Evolutionary conservation across 169 alveolate genomes (phyloP), one percentile per base, ranked within the genome.

Genomic region (Plasmodium gaboni): DNA sequence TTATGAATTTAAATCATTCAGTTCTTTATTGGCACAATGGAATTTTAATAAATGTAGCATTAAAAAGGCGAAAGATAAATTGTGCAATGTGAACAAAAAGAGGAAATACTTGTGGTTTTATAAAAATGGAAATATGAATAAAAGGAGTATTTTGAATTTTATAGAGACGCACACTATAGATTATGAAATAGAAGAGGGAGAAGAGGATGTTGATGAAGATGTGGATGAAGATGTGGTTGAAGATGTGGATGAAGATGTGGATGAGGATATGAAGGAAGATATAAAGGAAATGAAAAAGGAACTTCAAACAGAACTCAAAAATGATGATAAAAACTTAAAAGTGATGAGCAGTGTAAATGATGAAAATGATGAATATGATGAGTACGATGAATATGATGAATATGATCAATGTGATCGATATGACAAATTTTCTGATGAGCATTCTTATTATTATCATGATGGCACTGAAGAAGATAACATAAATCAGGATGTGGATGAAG

Each of bases 131-230:
- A 70, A 61, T 71, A 65, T 86, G 53, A 86, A 71, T 69, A 86
- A 71, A 64, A 70, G 50, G 10, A 72, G 86, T 28, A 64, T 86
- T 15, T 60, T 86, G 87, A 86, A 86, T 51, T 86, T 86, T 53
- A 86, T 86, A 15, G 76, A 86, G 61, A 72, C 92, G 44, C 92
- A 86, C 51, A 86, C 87, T 10, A 72, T 86, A 12, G 92, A 86
- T 42, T 86, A 86, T 61, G 92, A 86, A 67, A 63, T 72, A 48
- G 87, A 86, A 61, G 46, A 38, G 46, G 72, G 61, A n/a, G 92
- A 86, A 7, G 92, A 67, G 1, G 92, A 61, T 8, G 24, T 76
- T 7, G 73, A 38, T 5, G 2, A 63, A 10, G 50, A 60, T 65
- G 53, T 5, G 5, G 8, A 48, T 46, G 38, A 48, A 7, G 50